These are phyloP conservation scores for Phylloporus sp. DNA, from an alignment of 768 basidiomycete genomes.

Conservation along the genomic window DNA sequence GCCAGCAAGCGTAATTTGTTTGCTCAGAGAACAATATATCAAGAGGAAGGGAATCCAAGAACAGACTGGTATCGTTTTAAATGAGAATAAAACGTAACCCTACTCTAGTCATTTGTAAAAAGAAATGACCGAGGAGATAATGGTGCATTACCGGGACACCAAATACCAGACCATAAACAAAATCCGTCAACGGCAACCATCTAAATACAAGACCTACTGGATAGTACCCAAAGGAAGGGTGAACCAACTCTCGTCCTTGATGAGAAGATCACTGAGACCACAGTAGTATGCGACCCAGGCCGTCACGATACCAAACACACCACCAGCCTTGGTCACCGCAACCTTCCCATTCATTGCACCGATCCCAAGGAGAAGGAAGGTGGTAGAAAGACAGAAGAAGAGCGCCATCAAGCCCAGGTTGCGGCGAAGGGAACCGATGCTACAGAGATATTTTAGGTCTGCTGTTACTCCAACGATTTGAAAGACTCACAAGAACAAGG, in stretches of 20 bases:
- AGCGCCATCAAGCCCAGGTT: conserved; percentile 48
- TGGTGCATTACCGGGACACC: conserved; percentile 2
- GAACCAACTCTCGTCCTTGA: conserved; percentile 37
- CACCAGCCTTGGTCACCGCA: conserved; percentile 36
- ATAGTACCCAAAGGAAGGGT: conserved; percentile 37
- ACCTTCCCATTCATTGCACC: conserved; percentile 33
- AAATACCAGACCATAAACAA: conserved; percentile 5
- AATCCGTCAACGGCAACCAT: background rate
- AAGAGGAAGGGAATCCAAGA: background rate
- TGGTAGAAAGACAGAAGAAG: conserved; percentile 51
- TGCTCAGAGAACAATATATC: background rate
- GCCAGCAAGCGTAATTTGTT: background rate
- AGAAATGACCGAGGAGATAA: conserved; percentile 7
- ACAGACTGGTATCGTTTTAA: background rate
- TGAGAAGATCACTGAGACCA: conserved; percentile 41
- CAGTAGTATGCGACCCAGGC: conserved; percentile 46
- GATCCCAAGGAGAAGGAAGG: conserved; percentile 46
- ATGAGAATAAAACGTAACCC: background rate
- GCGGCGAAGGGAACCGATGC: conserved; percentile 48
- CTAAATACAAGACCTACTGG: conserved; percentile 1
- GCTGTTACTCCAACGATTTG: background rate
- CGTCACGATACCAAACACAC: conserved; percentile 43
- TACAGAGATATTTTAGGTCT: conserved; percentile 14
- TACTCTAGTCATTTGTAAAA: background rate
- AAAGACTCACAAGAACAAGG: conserved; percentile 55